Evolutionary conservation across 73 alveolate species (phyloP).

Genomic region (Tetrahymena elliotti): DNA sequence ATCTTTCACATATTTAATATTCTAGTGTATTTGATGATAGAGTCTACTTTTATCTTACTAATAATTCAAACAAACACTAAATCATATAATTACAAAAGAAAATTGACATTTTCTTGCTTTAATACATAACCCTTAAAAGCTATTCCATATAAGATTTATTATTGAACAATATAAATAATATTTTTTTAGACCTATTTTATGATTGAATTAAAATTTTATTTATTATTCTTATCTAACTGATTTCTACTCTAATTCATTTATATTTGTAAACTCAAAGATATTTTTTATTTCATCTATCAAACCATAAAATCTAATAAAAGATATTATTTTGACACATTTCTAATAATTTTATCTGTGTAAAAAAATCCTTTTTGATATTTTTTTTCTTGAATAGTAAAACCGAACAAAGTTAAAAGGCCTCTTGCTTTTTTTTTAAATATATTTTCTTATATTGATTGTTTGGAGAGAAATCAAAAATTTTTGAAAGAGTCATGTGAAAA

Average conservation of each 20-base stretch:
- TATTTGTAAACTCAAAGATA: too few relatives aligned
- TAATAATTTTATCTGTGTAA: too few relatives aligned
- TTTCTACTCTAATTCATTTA: not conserved
- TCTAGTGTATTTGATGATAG: not conserved
- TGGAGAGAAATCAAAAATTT: too few relatives aligned
- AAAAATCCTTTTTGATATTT: too few relatives aligned
- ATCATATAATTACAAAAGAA: not conserved
- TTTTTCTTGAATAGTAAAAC: too few relatives aligned
- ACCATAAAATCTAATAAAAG: too few relatives aligned
- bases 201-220: not conserved
- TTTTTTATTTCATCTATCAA: too few relatives aligned
- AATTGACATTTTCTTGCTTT: not conserved
- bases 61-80: not conserved
- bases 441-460: too few relatives aligned
- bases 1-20: not conserved
- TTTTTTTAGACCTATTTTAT: not conserved
- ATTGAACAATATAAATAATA: not conserved
- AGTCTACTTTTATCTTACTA: not conserved
- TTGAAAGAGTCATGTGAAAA: too few relatives aligned
- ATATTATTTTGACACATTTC: too few relatives aligned
- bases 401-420: too few relatives aligned
- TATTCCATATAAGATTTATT: not conserved
- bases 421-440: too few relatives aligned
- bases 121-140: not conserved
- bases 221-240: not conserved